Evolutionary conservation across 1,284 basidiomycete species (phyloP), one percentile per base, ranked within the genome.

Genomic region (Apiotrichum laibachii): DNA sequence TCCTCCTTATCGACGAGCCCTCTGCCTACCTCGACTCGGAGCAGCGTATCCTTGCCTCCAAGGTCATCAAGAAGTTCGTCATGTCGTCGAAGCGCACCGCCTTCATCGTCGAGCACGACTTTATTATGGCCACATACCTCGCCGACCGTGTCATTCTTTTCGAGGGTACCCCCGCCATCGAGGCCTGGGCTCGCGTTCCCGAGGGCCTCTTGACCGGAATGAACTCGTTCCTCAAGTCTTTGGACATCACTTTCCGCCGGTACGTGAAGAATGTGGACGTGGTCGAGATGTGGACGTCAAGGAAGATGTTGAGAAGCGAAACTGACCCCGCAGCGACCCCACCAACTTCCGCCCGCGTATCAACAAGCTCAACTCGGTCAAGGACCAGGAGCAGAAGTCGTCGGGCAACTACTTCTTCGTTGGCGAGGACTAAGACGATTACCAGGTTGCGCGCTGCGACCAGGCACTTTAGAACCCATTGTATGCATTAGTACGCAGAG

Each of bases 111-210:
- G 61, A 61, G 51, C 59, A 61, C 50, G 60, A 60, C 50, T 62
- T 62, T 19, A 78, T 76, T 67, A 78, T 79, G 79, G 92, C 93
- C 5, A 95, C 93, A 4, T 97, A 97, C 77, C 88, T 97, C 58
- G 92, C 93, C 50, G 94, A 97, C 76, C 89, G 93, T 62, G 94
- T 98, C 70, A 95, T 98, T 66, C 92, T 97, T 18, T 97, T 94
- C 72, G 88, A 91, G 73, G 93, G 92, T 53, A 78, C 85, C 68
- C 92, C 92, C 10, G 91, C 90, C 48, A 76, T 90, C 50, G 60
- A 87, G 57, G 90, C 92, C 15, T 92, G 86, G 35, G 92, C 92
- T 18, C 89, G 89, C 57, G 72, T 72, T 62, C 77, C 77, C 44
- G 76, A 79, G 66, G 75, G 76, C 31, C 57, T 79, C 46, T 68